A percentile compares a stretch with the other conserved stretches of the same genome.
These are phyloP conservation scores for Triticum monococcum DNA, from an alignment of 176 grass and related monocot genomes.

Conservation along the genomic window DNA sequence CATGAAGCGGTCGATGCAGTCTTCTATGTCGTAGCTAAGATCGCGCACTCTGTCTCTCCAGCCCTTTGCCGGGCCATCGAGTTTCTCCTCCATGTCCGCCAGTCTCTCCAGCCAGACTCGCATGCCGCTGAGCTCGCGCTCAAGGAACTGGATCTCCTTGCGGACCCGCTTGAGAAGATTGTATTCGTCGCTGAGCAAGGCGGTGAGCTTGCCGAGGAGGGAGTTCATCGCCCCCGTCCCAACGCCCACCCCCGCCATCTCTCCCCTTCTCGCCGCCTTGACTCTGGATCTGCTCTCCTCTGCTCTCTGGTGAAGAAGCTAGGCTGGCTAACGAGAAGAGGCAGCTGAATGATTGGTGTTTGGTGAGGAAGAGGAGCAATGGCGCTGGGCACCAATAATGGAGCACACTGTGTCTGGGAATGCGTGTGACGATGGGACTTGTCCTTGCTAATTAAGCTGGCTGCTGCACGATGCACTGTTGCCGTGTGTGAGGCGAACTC, in stretches of 20 bases:
- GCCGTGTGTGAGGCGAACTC: too few species aligned
- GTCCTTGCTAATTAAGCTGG: too few species aligned
- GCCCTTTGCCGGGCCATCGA: not conserved
- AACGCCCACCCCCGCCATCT: not conserved
- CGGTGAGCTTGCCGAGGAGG: not conserved
- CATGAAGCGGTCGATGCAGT: not conserved
- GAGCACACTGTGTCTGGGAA: too few species aligned
- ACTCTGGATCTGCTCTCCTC: too few species aligned
- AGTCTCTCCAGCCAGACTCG: not conserved
- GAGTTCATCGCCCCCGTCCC: not conserved
- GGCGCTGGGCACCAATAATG: too few species aligned
- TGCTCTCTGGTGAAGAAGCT: too few species aligned
- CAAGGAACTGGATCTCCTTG: not conserved
- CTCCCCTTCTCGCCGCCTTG: too few species aligned
- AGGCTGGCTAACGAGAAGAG: too few species aligned
- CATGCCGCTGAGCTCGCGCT: not conserved
- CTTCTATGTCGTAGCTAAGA: not conserved
- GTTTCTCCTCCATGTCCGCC: not conserved
- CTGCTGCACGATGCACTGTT: too few species aligned
- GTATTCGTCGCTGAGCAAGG: not conserved
- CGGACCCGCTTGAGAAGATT: not conserved
- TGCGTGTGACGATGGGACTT: too few species aligned
- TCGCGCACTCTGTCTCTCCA: not conserved
- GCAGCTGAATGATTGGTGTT: too few species aligned
- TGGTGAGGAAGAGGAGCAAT: too few species aligned